A percentile compares a stretch with the other conserved stretches of the same genome.
Conservation (phyloP, 495 filamentous ascomycete species). For the Penicillium mononematosum region DNA sequence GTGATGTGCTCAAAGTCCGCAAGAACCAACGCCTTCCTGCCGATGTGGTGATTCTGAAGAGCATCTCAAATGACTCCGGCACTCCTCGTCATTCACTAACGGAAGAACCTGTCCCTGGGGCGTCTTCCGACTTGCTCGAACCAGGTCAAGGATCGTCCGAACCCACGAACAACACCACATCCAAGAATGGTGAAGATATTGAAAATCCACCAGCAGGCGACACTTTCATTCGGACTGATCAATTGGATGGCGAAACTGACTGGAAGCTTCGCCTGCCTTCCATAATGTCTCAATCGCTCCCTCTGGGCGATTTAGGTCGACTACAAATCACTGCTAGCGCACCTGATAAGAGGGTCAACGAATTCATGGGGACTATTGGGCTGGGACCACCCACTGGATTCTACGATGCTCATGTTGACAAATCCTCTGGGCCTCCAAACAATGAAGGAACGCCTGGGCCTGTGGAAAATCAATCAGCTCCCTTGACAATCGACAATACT, state of each 20-base stretch:
- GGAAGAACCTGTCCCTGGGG: constrained; percentile 10
- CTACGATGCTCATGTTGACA: constrained; percentile 46
- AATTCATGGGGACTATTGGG: constrained; percentile 85
- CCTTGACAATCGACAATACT: constrained; percentile 93
- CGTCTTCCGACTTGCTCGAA: constrained; percentile 28
- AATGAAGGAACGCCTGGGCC: constrained; percentile 17
- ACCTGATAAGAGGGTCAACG: constrained; percentile 88
- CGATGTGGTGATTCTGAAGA: constrained; percentile 91
- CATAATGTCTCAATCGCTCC: constrained; percentile 71
- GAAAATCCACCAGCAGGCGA: constrained; percentile 59
- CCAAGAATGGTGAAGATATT: constrained; percentile 13
- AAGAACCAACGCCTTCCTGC: constrained; percentile 92
- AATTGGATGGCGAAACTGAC: constrained; percentile 97
- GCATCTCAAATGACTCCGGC: constrained; percentile 62
- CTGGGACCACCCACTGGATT: constrained; percentile 43
- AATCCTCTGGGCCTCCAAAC: constrained; percentile 28
- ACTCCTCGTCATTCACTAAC: constrained; percentile 23
- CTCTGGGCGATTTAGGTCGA: constrained; percentile 64
- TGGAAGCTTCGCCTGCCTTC: constrained; percentile 95
- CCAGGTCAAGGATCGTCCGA: constrained; percentile 21
- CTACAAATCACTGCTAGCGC: constrained; percentile 80
- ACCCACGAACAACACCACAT: constrained; percentile 11
- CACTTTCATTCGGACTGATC: constrained; percentile 96
- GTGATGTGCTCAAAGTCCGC: constrained; percentile 86
- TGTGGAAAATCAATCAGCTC: constrained; percentile 27